Conservation (phyloP, 2,329 filamentous ascomycete species). For the Furcasterigmium sp. region DNA sequence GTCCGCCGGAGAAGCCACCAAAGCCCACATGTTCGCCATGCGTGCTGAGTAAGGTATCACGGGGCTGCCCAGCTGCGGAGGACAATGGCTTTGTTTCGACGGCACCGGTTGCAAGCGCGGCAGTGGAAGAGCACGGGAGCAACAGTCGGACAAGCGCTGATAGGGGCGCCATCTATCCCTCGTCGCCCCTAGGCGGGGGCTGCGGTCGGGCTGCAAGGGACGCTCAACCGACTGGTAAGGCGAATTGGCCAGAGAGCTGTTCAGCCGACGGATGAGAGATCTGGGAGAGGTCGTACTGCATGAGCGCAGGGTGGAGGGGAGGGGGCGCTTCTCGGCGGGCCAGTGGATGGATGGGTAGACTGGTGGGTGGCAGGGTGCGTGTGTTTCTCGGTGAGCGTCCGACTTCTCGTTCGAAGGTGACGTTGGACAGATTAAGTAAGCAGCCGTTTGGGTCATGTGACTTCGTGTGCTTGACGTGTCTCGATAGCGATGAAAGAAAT, state of each 20-base stretch:
- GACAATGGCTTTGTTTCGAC: not conserved
- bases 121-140: too few species aligned
- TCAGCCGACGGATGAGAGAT: not conserved
- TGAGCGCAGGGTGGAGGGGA: not conserved
- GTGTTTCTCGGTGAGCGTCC: not conserved
- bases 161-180: not conserved
- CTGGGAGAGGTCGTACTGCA: slow-evolving; percentile 1
- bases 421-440: not conserved
- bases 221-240: not conserved
- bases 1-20: not conserved
- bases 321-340: not conserved
- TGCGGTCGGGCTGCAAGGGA: not conserved
- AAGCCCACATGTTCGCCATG: not conserved
- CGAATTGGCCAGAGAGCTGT: not conserved
- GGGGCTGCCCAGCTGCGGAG: not conserved
- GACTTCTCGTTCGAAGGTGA: not conserved
- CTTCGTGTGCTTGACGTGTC: slow-evolving; percentile 1
- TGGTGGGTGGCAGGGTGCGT: not conserved
- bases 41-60: not conserved
- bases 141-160: not conserved
- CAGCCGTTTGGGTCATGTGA: not conserved
- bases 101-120: too few species aligned
- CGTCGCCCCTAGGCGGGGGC: not conserved
- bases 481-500: not conserved
- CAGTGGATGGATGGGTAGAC: not conserved